phyloP scores from a whole-genome alignment of 345 rosid species.

The Populus ilicifolia region DNA sequence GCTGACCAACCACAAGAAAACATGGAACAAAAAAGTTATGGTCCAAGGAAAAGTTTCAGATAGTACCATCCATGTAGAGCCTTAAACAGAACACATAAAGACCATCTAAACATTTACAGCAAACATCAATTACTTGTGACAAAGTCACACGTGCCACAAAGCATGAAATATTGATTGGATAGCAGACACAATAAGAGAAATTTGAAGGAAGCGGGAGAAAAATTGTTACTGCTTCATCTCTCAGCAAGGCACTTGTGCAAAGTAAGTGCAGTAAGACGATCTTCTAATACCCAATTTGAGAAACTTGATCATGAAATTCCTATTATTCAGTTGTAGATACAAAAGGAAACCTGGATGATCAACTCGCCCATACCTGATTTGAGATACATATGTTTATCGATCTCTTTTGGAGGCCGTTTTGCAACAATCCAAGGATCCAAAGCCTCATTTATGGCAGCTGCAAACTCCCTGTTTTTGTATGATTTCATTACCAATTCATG shows the following conservation, averaged over 20 bases:
- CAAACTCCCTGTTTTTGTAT: conserved; percentile 86
- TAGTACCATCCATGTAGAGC: background rate
- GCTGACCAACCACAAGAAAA: background rate
- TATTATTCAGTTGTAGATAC: background rate
- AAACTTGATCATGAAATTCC: background rate
- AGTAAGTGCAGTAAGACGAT: background rate
- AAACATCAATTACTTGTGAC: background rate
- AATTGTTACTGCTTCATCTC: background rate
- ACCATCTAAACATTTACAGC: background rate
- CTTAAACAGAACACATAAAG: background rate
- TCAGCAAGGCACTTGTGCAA: background rate
- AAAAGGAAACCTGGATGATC: background rate
- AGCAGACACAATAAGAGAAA: background rate
- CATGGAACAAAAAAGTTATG: background rate
- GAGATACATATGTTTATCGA: conserved; percentile 66
- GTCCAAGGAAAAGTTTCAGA: background rate
- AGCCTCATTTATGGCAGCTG: conserved; percentile 94
- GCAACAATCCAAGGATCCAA: conserved; percentile 94
- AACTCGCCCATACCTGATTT: conserved; percentile 60
- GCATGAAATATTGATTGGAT: background rate
- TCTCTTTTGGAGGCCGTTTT: conserved; percentile 89
- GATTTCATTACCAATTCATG: conserved; percentile 97
- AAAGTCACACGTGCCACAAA: background rate
- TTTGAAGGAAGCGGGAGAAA: background rate
- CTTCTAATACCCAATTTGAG: too few species aligned